phyloP scores from a whole-genome alignment of 352 stramenopile species.

The Globisporangium lucens region DNA sequence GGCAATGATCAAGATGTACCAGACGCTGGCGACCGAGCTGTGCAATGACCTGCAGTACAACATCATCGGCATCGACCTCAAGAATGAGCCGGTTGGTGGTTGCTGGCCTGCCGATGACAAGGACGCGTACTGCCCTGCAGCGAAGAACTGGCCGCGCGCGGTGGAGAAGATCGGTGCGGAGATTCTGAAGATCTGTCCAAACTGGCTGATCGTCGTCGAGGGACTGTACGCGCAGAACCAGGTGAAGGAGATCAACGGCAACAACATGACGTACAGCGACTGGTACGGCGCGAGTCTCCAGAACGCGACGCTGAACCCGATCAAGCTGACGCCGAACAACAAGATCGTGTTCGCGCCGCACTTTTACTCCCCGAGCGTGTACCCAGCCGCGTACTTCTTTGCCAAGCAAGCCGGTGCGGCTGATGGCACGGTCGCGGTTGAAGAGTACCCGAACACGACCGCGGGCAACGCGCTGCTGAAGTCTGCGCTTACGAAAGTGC shows the following conservation, averaged over 20 bases:
- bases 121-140: constrained; percentile 48
- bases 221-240: constrained; percentile 50
- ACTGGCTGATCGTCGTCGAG: constrained; percentile 78
- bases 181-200: constrained; percentile 67
- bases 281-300: constrained; percentile 83
- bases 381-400: constrained; percentile 77
- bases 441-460: constrained; percentile 62
- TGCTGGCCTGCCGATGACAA: constrained; percentile 65
- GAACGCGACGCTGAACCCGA: constrained; percentile 68
- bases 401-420: constrained; percentile 42
- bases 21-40: constrained; percentile 60
- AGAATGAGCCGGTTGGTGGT: constrained; percentile 73
- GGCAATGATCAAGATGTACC: constrained; percentile 65
- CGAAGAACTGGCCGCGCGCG: constrained; percentile 68
- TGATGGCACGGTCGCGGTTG: constrained; percentile 33
- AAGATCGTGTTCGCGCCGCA: constrained; percentile 82
- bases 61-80: constrained; percentile 81
- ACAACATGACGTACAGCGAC: constrained; percentile 72
- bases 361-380: constrained; percentile 81
- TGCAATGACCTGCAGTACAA: constrained; percentile 83
- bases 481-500: constrained; percentile 45
- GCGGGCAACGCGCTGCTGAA: constrained; percentile 59
- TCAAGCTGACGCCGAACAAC: constrained; percentile 47
- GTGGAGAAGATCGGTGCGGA: constrained; percentile 59
- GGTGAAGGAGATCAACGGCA: constrained; percentile 45